A percentile compares a stretch with the other conserved stretches of the same genome.
Evolutionary conservation across 179 eudicot species (phyloP).

Genomic region (Actinidia arguta): DNA sequence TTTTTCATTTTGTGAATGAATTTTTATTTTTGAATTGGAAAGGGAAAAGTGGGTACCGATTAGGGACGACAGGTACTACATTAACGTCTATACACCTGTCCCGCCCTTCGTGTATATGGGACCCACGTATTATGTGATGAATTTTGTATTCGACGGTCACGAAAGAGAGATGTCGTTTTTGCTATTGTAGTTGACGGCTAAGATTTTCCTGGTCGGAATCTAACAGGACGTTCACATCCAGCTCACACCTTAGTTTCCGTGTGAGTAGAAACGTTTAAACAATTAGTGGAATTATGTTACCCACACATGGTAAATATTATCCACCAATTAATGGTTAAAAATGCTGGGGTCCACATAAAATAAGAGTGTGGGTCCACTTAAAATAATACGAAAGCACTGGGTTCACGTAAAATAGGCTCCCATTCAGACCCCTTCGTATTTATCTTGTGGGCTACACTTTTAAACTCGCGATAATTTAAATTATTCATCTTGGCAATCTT

Average conservation of each 20-base stretch:
- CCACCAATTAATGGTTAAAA: no score
- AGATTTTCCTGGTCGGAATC: background rate
- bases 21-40: background rate
- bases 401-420: no score
- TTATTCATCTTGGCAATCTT: no score
- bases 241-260: background rate
- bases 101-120: background rate
- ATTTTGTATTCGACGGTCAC: background rate
- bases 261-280: background rate
- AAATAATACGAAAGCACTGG: no score
- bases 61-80: constrained; percentile 16
- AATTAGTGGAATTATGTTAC: no score
- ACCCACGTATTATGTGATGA: background rate
- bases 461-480: no score
- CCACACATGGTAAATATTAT: no score
- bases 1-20: background rate
- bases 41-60: background rate
- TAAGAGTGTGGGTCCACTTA: no score
- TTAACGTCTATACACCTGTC: constrained; percentile 4
- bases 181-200: background rate
- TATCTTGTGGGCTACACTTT: no score
- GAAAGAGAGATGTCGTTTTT: background rate
- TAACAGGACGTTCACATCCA: background rate
- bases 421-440: no score
- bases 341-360: no score